Evolutionary conservation across 441 rosid genomes (phyloP), one percentile per base, ranked within the genome.

Genomic region (Melastoma candidum): DNA sequence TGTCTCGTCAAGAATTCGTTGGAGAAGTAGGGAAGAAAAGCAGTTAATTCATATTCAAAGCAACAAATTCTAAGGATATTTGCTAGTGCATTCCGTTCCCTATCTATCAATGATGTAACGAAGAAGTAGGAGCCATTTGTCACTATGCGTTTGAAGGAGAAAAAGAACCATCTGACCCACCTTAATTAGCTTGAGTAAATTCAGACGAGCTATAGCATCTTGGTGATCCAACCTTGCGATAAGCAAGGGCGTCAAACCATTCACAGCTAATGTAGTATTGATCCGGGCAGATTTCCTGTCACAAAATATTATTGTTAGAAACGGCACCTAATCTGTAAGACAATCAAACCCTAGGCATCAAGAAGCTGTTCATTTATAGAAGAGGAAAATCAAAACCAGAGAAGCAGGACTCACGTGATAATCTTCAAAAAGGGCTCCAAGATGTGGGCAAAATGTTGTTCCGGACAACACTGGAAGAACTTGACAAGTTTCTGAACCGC

Each of bases 341-440:
- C 41, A 4, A 32, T 32, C 41, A 32, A 32, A 32, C 41, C 41
- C 41, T 4, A 8, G 41, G 8, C 41, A 32, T 32, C 41, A 32
- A 32, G 41, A 32, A 32, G 8, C 5, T 8, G 36, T 29, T 29
- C 8, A 32, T 17, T 17, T 17, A 17, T 17, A 17, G 22, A 17
- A 17, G 45, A 7, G 48, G 9, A 41, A 29, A 54, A 27, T 48
- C 52, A 47, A 2, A 32, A 32, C 8, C 26, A 48, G 49, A 0
- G 14, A 60, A 60, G 12, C 11, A 11, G 17, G 2, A 58, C 87
- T 22, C 76, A 85, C 99, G 92, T 93, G 59, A 83, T 83, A 56
- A 89, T 93, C 77, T 93, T 93, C 80, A 89, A 76, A 83, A 93
- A 84, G 12, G 97, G 99, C 73, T 93, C 99, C 89, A 93, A 64